phyloP scores from a whole-genome alignment of 768 basidiomycete species.

The Podaxis sp. region DNA sequence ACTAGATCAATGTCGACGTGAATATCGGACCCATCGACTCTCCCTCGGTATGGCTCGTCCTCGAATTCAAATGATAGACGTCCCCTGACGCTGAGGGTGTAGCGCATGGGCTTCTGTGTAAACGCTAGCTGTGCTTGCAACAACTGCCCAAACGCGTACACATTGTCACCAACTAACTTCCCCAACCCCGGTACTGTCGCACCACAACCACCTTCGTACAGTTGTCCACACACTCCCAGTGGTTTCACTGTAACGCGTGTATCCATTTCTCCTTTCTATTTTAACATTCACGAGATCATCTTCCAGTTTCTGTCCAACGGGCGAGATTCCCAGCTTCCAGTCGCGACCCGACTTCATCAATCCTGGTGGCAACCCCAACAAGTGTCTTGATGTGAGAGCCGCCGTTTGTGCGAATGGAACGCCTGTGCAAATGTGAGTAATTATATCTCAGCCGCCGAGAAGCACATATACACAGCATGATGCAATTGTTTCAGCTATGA shows the following conservation, averaged over 20 bases:
- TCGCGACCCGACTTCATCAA: conserved; percentile 18
- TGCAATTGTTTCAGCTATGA: conserved; percentile 14
- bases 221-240: conserved; percentile 17
- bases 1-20: conserved; percentile 22
- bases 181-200: conserved; percentile 14
- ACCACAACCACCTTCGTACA: conserved; percentile 19
- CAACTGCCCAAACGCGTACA: conserved; percentile 20
- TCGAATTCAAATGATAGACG: not conserved
- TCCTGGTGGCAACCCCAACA: conserved; percentile 13
- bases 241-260: conserved; percentile 24
- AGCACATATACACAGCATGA: not conserved
- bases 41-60: conserved; percentile 15
- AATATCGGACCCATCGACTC: conserved; percentile 15
- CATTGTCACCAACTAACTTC: conserved; percentile 20
- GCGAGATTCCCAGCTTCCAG: conserved; percentile 16
- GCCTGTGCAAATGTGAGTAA: conserved; percentile 25
- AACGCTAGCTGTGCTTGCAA: conserved; percentile 15
- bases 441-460: not conserved
- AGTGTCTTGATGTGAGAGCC: conserved; percentile 28
- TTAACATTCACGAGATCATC: not conserved
- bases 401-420: conserved; percentile 22
- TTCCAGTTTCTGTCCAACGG: conserved; percentile 22
- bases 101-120: conserved; percentile 20
- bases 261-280: not conserved
- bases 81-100: not conserved